Conservation (phyloP, 352 stramenopile species). For the Phytophthora pini region DNA sequence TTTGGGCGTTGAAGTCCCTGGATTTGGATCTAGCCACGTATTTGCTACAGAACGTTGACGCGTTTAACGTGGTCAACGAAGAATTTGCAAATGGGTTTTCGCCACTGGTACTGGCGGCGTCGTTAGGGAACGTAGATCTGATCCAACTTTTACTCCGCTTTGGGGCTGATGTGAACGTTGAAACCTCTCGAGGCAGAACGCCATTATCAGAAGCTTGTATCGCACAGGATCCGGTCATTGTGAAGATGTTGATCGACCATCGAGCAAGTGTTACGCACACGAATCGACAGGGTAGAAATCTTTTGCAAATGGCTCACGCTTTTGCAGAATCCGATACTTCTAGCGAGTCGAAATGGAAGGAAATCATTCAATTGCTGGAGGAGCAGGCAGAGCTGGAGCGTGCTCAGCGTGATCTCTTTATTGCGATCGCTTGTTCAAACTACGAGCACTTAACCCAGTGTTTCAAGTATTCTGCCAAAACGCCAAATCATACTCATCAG, state of each 20-base stretch:
- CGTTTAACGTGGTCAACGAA: constrained; percentile 42
- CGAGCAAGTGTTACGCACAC: constrained; percentile 65
- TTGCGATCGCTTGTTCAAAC: constrained; percentile 74
- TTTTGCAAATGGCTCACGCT: constrained; percentile 47
- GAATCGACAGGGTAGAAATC: constrained; percentile 64
- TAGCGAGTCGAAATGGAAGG: constrained; percentile 24
- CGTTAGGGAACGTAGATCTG: constrained; percentile 53
- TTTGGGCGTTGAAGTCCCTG: constrained; percentile 65
- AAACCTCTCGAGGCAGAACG: constrained; percentile 71
- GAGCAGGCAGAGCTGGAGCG: constrained; percentile 52
- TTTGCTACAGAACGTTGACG: constrained; percentile 60
- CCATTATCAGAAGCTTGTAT: constrained; percentile 69
- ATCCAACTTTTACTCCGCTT: constrained; percentile 64
- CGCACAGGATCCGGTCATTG: constrained; percentile 51
- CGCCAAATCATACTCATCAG: not conserved
- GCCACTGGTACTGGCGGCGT: constrained; percentile 56
- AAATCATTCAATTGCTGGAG: constrained; percentile 56
- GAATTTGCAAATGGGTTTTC: constrained; percentile 79
- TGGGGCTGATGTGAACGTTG: constrained; percentile 74
- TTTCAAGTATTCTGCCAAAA: constrained; percentile 48
- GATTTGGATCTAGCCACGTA: constrained; percentile 73
- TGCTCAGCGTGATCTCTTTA: constrained; percentile 64
- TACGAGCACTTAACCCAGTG: constrained; percentile 60
- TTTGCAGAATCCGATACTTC: constrained; percentile 20
- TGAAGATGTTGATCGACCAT: constrained; percentile 65